These are phyloP conservation scores for Rhodotorula kratochvilovae DNA, from an alignment of 768 basidiomycete genomes.

Conservation along the genomic window DNA sequence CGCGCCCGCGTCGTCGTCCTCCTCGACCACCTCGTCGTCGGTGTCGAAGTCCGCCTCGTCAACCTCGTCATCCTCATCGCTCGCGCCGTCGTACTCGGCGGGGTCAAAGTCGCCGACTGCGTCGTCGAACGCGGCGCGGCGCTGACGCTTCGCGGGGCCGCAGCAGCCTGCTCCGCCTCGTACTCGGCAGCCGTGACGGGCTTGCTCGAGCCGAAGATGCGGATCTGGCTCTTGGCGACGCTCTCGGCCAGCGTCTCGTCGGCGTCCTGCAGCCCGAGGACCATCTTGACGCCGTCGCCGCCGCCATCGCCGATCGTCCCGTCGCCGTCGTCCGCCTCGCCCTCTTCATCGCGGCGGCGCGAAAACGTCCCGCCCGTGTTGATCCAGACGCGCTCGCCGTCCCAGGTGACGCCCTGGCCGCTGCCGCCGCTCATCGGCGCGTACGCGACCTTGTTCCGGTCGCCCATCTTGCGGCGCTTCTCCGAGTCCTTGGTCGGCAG, in stretches of 20 bases:
- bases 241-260: constrained; percentile 73
- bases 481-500: constrained; percentile 85
- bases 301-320: constrained; percentile 48
- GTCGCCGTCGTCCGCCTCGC: constrained; percentile 52
- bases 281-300: constrained; percentile 96
- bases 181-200: constrained; percentile 52
- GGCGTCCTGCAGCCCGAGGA: constrained; percentile 90
- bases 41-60: constrained; percentile 46
- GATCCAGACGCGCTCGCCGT: constrained; percentile 97
- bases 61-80: constrained; percentile 42
- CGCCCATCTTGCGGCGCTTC: constrained; percentile 80
- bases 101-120: constrained; percentile 47
- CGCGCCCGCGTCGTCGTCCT: constrained; percentile 41
- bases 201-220: constrained; percentile 75
- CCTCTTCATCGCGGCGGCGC: constrained; percentile 54
- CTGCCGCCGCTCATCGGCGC: constrained; percentile 95
- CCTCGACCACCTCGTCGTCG: constrained; percentile 48
- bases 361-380: constrained; percentile 95
- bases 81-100: constrained; percentile 42
- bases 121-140: constrained; percentile 43
- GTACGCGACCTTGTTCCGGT: constrained; percentile 89
- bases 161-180: constrained; percentile 31
- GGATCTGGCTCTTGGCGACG: constrained; percentile 73
- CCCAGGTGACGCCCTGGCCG: constrained; percentile 73
- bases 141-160: constrained; percentile 18